Evolutionary conservation across 345 rosid genomes (phyloP), one percentile per base, ranked within the genome.

Genomic region (Cardamine resedifolia): DNA sequence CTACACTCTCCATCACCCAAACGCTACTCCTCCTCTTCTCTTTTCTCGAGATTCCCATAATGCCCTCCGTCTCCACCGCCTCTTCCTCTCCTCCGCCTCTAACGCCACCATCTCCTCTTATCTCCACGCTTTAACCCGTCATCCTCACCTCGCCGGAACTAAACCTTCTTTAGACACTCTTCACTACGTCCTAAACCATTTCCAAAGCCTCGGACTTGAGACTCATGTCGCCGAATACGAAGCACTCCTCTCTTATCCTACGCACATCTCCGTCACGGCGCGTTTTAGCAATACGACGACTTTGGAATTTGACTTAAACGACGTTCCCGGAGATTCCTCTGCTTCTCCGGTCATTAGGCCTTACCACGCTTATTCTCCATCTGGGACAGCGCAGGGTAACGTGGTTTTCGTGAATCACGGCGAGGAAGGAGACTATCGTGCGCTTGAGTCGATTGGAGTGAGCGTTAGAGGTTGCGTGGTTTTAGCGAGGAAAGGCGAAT

Each of bases 361-460:
- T 7, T 95, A 88, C 83, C 99, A 95, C 70, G 98, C 99, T 24
- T 95, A 88, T 49, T 84, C 99, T 2, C 99, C 99, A 6, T 95
- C 99, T 1, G 96, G 92, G 19, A 41, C 88, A 68, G 93, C 51
- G 78, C 76, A 60, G 18, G 86, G 82, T 44, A 70, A 66, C 79
- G 87, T 83, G 3, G 96, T 88, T 24, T 95, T 82, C 65, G 94
- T 80, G 10, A 91, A 91, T 70, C 74, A 84, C 81, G 99, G 97
- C 50, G 80, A 83, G 64, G 89, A 86, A 53, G 83, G 76, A 78
- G 98, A 95, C 84, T 91, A 91, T 34, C 77, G 73, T 65, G 83
- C 81, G 70, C 87, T 91, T 55, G 84, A 56, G 31, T 57, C 20
- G 63, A 59, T 81, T 24, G 96, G 96, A 58, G 93, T 87, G 64